phyloP scores from a whole-genome alignment of 345 rosid species.

The Eutrema japonicum region DNA sequence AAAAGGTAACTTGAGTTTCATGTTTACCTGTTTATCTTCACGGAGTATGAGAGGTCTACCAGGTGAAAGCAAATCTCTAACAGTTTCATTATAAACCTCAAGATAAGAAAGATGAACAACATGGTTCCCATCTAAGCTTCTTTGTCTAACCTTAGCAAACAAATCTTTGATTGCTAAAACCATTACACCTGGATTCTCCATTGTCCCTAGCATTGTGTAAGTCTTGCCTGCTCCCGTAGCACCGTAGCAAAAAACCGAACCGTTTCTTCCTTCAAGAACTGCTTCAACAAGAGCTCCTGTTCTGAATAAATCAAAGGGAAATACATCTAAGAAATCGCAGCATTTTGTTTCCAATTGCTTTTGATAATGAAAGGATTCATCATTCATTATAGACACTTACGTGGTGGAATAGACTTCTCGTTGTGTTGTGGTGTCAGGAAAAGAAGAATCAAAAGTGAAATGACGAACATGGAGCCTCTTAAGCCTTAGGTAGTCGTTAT shows the following conservation, averaged over 20 bases:
- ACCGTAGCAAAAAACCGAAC: slow-evolving; percentile 98
- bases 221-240: slow-evolving; percentile 99
- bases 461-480: slow-evolving; percentile 89
- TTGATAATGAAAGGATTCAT: neutral
- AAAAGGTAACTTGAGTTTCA: neutral
- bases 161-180: slow-evolving; percentile 94
- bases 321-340: slow-evolving; percentile 8
- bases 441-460: slow-evolving; percentile 85
- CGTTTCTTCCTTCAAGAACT: slow-evolving; percentile 89
- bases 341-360: neutral
- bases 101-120: slow-evolving; percentile 91
- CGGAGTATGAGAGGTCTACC: slow-evolving; percentile 95
- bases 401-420: slow-evolving; percentile 83
- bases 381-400: slow-evolving; percentile 53
- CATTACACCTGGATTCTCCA: slow-evolving; percentile 97
- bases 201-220: slow-evolving; percentile 87
- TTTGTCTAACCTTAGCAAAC: slow-evolving; percentile 79
- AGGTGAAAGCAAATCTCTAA: slow-evolving; percentile 92
- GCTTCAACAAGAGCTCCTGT: slow-evolving; percentile 90
- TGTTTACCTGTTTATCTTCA: slow-evolving; percentile 85
- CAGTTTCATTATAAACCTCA: slow-evolving; percentile 92
- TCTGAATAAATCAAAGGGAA: slow-evolving; percentile 50
- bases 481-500: slow-evolving; percentile 82
- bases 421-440: slow-evolving; percentile 77
- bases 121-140: slow-evolving; percentile 90